Conservation (phyloP, 352 stramenopile genomes). For the Phytopythium boreale region DNA sequence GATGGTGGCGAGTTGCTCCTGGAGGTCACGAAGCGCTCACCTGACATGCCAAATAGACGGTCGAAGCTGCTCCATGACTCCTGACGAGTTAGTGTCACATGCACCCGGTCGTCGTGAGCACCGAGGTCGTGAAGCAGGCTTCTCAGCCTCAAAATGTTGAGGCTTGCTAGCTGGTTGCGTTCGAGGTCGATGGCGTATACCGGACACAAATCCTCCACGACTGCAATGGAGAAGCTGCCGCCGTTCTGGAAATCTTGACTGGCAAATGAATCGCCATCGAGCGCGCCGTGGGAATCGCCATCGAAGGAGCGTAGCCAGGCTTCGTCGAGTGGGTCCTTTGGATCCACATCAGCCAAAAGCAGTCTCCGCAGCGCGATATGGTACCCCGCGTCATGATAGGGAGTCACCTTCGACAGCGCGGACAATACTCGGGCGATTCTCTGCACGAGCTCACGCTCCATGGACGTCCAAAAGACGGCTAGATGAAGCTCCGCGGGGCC, state of each 20-base stretch:
- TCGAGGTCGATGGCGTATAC: conserved; percentile 23
- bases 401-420: conserved; percentile 18
- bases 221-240: conserved; percentile 14
- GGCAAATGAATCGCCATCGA: conserved; percentile 19
- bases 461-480: conserved; percentile 22
- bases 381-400: conserved; percentile 19
- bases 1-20: neutral
- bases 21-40: neutral
- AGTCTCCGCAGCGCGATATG: conserved; percentile 12
- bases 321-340: conserved; percentile 11
- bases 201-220: conserved; percentile 28
- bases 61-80: conserved; percentile 17
- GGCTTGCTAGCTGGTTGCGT: conserved; percentile 15
- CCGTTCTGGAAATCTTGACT: conserved; percentile 2
- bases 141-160: conserved; percentile 26
- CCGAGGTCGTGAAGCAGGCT: conserved; percentile 17
- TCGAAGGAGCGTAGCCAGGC: conserved; percentile 26
- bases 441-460: conserved; percentile 9
- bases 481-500: conserved; percentile 15
- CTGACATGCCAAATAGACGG: conserved; percentile 18
- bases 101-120: conserved; percentile 20
- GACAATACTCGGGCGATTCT: conserved; percentile 12
- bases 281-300: conserved; percentile 16
- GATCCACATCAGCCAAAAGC: conserved; percentile 12
- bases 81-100: conserved; percentile 18